Evolutionary conservation across 2,329 filamentous ascomycete species (phyloP).

Genomic region (Talaromyces atroroseus): DNA sequence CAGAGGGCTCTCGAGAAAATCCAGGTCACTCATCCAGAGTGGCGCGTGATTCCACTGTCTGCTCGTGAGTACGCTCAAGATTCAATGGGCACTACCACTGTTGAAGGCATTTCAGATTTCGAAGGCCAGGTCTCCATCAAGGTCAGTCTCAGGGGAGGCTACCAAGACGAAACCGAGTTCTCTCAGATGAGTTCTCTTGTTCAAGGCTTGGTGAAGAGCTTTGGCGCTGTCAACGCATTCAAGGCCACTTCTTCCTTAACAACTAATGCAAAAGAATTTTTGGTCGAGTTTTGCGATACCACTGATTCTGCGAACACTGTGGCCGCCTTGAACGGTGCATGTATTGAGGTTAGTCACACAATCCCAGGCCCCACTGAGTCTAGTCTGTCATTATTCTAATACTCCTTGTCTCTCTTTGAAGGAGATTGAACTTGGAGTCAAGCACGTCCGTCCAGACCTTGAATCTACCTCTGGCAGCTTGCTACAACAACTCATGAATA

Average conservation of each 20-base stretch:
- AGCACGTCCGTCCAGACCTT: constrained; percentile 27
- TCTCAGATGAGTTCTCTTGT: constrained; percentile 45
- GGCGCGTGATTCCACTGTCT: constrained; percentile 44
- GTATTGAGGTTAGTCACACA: constrained; percentile 26
- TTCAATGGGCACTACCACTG: constrained; percentile 23
- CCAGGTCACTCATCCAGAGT: constrained; percentile 40
- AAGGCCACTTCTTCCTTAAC: constrained; percentile 23
- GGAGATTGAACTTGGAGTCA: constrained; percentile 28
- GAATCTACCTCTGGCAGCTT: constrained; percentile 13
- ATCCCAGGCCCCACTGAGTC: background rate
- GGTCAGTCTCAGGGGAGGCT: constrained; percentile 36
- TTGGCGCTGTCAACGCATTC: constrained; percentile 36
- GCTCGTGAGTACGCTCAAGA: constrained; percentile 43
- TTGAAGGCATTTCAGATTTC: constrained; percentile 36
- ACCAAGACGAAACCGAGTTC: constrained; percentile 18
- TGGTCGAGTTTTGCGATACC: constrained; percentile 37
- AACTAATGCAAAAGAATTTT: constrained; percentile 30
- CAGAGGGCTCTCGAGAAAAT: constrained; percentile 47
- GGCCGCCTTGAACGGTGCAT: constrained; percentile 30
- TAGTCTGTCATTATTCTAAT: background rate
- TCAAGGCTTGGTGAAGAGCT: constrained; percentile 31
- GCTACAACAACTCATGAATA: constrained; percentile 6
- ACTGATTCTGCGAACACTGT: constrained; percentile 32
- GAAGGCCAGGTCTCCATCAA: constrained; percentile 54
- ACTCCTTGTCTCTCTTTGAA: constrained; percentile 12